Percentiles rank a stretch among this genome's conserved stretches.
Conservation (phyloP, 2,329 filamentous ascomycete genomes). For the Aulographum hederae region DNA sequence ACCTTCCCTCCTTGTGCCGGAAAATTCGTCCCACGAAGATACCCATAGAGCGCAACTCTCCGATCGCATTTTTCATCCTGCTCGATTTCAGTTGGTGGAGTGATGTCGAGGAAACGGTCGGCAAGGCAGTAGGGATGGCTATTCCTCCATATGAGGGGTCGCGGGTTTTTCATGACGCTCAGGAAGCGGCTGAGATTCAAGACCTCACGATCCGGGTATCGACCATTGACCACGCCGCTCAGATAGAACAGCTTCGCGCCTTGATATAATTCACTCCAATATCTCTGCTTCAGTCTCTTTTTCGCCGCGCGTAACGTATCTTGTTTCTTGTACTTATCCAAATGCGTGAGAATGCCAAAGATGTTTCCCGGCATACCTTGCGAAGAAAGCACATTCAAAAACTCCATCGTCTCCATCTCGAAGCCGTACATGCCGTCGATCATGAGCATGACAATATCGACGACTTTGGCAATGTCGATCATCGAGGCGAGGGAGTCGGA, state of each 20-base stretch:
- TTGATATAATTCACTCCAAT: conserved; percentile 95
- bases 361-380: conserved; percentile 98
- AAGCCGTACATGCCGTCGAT: conserved; percentile 98
- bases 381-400: conserved; percentile 79
- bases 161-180: conserved; percentile 97
- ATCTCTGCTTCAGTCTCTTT: conserved; percentile 84
- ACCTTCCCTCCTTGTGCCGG: conserved; percentile 68
- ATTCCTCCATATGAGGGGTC: conserved; percentile 92
- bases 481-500: conserved; percentile 83
- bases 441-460: conserved; percentile 92
- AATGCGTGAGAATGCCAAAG: conserved; percentile 88
- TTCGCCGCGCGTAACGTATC: conserved; percentile 84
- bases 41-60: conserved; percentile 79
- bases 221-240: conserved; percentile 86
- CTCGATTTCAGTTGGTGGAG: conserved; percentile 80
- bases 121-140: conserved; percentile 86
- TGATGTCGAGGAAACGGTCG: conserved; percentile 89
- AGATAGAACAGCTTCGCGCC: conserved; percentile 95
- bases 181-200: conserved; percentile 91
- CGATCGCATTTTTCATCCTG: conserved; percentile 78
- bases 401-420: conserved; percentile 99
- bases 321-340: conserved; percentile 89
- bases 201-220: conserved; percentile 90
- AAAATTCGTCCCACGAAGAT: conserved; percentile 89
- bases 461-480: conserved; percentile 94